Evolutionary conservation across 2,329 filamentous ascomycete genomes (phyloP).

Genomic region (Arthroderma sp.): DNA sequence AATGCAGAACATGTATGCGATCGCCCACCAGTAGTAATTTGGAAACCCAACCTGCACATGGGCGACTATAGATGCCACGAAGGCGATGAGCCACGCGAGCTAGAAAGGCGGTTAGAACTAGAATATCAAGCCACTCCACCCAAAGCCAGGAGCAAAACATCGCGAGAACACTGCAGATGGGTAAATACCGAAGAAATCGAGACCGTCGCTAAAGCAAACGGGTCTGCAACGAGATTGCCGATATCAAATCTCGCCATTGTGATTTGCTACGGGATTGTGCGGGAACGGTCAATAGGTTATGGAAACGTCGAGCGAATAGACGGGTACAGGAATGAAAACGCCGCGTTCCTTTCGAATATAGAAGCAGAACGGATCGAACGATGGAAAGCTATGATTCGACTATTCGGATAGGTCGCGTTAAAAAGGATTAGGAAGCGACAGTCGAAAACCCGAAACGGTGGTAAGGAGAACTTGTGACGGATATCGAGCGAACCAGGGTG

Average conservation of each 20-base stretch:
- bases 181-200: conserved; percentile 75
- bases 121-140: conserved; percentile 58
- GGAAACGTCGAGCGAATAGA: neutral
- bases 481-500: no score
- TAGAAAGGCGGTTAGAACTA: conserved; percentile 27
- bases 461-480: no score
- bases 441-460: no score
- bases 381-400: no score
- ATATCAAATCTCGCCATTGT: conserved; percentile 51
- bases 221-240: conserved; percentile 88
- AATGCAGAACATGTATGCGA: conserved; percentile 72
- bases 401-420: no score
- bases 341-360: no score
- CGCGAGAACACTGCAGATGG: neutral
- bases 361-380: no score
- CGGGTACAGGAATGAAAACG: no score
- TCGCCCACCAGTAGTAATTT: conserved; percentile 84
- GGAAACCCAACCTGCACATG: conserved; percentile 50
- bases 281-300: neutral
- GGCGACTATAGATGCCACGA: conserved; percentile 71
- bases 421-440: no score
- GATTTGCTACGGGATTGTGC: conserved; percentile 28
- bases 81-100: conserved; percentile 91
- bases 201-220: conserved; percentile 85
- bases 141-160: conserved; percentile 26